Base-by-base conservation (phyloP, 306 rosid species). In the Begonia fuchsioides region DNA sequence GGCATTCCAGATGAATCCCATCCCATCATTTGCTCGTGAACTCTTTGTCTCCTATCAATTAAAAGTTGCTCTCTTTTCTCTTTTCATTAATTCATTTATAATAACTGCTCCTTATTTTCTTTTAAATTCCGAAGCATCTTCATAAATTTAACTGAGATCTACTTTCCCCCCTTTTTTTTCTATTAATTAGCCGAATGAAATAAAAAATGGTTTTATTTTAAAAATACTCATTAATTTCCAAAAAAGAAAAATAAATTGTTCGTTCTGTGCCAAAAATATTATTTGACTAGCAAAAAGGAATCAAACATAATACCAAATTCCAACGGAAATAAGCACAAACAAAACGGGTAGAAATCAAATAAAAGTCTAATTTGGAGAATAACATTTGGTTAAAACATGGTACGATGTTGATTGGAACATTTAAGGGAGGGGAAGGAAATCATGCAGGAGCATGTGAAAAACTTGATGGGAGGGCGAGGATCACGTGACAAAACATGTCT, bases 401-500 rank as follows among this genome's bases (percentile, higher is more conserved):
- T 26, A 26, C 35, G 35, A 26, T 26, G 35, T 26, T 26, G 35
- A 26, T 26, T 2, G 4, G 35, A 26, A 26, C 35, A 26, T 26
- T 26, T 26, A 26, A 26, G 35, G 7, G 35, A 26, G 7, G 35
- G 35, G 7, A 26, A 26, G 2, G 35, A 26, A 50, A 41, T 55
- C 90, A 63, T 63, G 60, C 62, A 58, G 64, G 62, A 72, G 74
- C 87, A 69, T 76, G 73, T 78, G 90, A 83, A 66, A 44, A 17
- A 14, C 60, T 61, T 68, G 57, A 76, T 78, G 71, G 47, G 40
- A 44, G 44, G 50, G 76, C 68, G 83, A 70, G 95, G 70, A 79
- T 90, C 97, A 81, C 79, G 97, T 90, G 97, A 90, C 64, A 50
- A 58, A 77, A 70, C 71, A 44, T 44, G 70, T 66, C 64, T 78